Evolutionary conservation across 306 rosid genomes (phyloP), one percentile per base, ranked within the genome.

Genomic region (Corylus heterophylla): DNA sequence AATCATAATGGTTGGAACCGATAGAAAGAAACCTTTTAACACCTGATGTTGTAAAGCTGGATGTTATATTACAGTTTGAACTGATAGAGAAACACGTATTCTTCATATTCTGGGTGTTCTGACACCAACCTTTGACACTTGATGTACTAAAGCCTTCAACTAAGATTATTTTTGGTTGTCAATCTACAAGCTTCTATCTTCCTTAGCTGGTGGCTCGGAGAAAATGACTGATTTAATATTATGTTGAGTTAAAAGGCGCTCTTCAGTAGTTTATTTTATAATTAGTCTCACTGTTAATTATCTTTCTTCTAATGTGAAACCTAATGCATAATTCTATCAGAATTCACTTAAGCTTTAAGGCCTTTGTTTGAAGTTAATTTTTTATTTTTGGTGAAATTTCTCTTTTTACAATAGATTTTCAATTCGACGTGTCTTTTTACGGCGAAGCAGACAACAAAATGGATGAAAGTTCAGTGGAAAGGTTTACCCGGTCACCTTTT

Each of bases 401-500:
- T 83, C 63, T 84, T 42, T 76, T 74, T 74, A 73, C 82, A 78
- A 77, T 90, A 90, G 92, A 90, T 88, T 88, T 88, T 88, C 87
- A 85, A 86, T 83, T 81, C 88, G 49, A 78, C 94, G 86, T 52
- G 68, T 76, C 86, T 82, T 86, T 83, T 82, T 76, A 79, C 59
- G 87, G 90, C 51, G 89, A 86, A 85, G 94, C 82, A 79, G 94
- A 88, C 89, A 37, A 67, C 92, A 58, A 81, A 82, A 74, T 79
- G 85, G 88, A 81, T 77, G 86, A 85, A 90, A 85, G 87, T 86
- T 83, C 83, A 73, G 85, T 76, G 76, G 90, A 82, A 85, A 78
- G 83, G 85, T 88, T 90, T 81, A 81, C 82, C 73, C 76, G 77
- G 78, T 86, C 92, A 45, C 83, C 90, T 84, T 69, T 75, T 81